These are phyloP conservation scores for Tagetes erecta DNA, from an alignment of 129 eudicot species.

Conservation along the genomic window DNA sequence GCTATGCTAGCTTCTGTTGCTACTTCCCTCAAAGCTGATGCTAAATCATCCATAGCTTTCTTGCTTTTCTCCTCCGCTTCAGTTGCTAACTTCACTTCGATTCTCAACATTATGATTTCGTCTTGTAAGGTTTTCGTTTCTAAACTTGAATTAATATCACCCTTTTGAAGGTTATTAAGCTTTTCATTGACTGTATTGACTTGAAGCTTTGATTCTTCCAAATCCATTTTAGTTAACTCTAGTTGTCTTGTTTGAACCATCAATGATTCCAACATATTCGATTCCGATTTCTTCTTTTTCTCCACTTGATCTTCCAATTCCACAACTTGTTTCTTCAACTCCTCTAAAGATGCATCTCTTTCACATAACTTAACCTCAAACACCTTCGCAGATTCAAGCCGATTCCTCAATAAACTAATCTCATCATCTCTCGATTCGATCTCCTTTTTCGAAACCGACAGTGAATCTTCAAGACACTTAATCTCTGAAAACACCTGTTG, in stretches of 20 bases:
- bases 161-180: conserved; percentile 32
- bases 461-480: conserved; percentile 37
- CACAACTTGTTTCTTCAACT: conserved; percentile 33
- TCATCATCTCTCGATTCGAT: conserved; percentile 41
- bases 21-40: conserved; percentile 74
- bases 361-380: conserved; percentile 40
- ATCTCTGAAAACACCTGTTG: conserved; percentile 34
- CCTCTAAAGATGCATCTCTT: conserved; percentile 34
- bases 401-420: conserved; percentile 34
- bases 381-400: conserved; percentile 34
- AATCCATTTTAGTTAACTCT: conserved; percentile 41
- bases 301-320: conserved; percentile 61
- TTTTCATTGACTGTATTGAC: conserved; percentile 35
- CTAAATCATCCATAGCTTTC: conserved; percentile 83
- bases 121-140: conserved; percentile 30
- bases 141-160: conserved; percentile 7
- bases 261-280: conserved; percentile 44
- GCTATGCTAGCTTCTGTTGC: conserved; percentile 55
- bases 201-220: conserved; percentile 60
- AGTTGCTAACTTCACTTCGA: conserved; percentile 51
- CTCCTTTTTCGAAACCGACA: conserved; percentile 41
- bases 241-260: conserved; percentile 49
- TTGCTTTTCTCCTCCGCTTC: conserved; percentile 75
- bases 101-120: conserved; percentile 50
- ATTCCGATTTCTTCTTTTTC: conserved; percentile 47